Conservation (phyloP, 805 yeast genomes). For the Candida tammaniensis region DNA sequence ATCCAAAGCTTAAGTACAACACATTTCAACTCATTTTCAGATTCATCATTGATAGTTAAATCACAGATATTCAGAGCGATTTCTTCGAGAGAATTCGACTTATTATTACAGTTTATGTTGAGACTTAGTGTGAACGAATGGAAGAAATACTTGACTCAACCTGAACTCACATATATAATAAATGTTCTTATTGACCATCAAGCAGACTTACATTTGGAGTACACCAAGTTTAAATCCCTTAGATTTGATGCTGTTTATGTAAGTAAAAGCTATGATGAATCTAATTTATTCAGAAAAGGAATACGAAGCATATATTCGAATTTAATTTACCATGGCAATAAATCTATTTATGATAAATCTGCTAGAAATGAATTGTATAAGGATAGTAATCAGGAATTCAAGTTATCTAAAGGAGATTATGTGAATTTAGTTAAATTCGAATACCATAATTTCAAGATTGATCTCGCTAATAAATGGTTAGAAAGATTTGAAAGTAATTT, state of each 20-base stretch:
- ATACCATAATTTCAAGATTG: conserved; percentile 32
- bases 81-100: conserved; percentile 12
- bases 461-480: conserved; percentile 41
- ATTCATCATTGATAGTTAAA: conserved; percentile 8
- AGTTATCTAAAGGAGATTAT: conserved; percentile 28
- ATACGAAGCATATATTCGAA: conserved; percentile 25
- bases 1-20: conserved; percentile 13
- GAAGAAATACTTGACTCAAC: conserved; percentile 12
- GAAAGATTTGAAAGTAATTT: conserved; percentile 27
- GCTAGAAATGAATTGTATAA: conserved; percentile 16
- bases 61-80: conserved; percentile 17
- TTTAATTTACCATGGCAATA: conserved; percentile 18
- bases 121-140: conserved; percentile 11
- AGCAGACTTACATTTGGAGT: conserved; percentile 1
- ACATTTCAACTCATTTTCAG: conserved; percentile 12
- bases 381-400: conserved; percentile 15
- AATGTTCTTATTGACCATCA: conserved; percentile 19
- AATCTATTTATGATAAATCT: conserved; percentile 18
- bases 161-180: conserved; percentile 21
- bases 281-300: conserved; percentile 13
- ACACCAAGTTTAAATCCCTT: neutral
- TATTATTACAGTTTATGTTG: conserved; percentile 16
- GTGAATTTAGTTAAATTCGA: conserved; percentile 39
- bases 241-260: neutral
- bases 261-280: conserved; percentile 5